Evolutionary conservation across 2,329 filamentous ascomycete genomes (phyloP), one percentile per base, ranked within the genome.

Genomic region (Verticillium tricorpus): DNA sequence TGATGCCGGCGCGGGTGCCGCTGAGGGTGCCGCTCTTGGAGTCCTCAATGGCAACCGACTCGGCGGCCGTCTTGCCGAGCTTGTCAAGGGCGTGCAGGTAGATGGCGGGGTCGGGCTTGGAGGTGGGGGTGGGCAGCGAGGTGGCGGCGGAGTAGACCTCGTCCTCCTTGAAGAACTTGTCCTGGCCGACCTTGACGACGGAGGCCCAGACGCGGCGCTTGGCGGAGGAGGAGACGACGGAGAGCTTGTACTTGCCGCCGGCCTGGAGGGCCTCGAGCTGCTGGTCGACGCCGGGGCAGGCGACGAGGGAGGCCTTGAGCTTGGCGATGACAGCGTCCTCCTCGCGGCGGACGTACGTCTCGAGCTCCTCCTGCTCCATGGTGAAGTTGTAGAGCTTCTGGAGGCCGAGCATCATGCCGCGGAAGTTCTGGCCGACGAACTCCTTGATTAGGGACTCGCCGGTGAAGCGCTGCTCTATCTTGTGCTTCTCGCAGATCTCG

Each of bases 401-500:
- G 64, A 97, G 86, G 64, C 86, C 87, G 63, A 81, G 77, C 78
- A 96, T 88, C 91, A 96, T 96, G 77, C 92, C 91, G 68, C 92
- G 91, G 85, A 96, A 97, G 84, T 96, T 96, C 76, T 95, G 90
- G 70, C 93, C 93, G 69, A 97, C 92, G 71, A 96, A 97, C 78
- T 96, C 91, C 69, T 83, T 80, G 78, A 96, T 91, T 66, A 97
- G 88, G 63, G 87, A 83, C 57, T 88, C 85, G 71, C 90, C 90
- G 4, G 90, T 93, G 81, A 96, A 97, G 73, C 84, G 86, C 69
- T 86, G 82, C 34, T 75, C 67, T 63, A 92, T 81, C 69, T 82
- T 79, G 71, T 89, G 83, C 71, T 84, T 83, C 69, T 83, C 82
- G 74, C 94, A 87, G 74, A 96, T 91, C 76, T 92, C 82, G 79